Percentiles rank a stretch among this genome's conserved stretches.
These are phyloP conservation scores for Verticillium klebahnii DNA, from an alignment of 2,329 filamentous ascomycete genomes.

Conservation along the genomic window DNA sequence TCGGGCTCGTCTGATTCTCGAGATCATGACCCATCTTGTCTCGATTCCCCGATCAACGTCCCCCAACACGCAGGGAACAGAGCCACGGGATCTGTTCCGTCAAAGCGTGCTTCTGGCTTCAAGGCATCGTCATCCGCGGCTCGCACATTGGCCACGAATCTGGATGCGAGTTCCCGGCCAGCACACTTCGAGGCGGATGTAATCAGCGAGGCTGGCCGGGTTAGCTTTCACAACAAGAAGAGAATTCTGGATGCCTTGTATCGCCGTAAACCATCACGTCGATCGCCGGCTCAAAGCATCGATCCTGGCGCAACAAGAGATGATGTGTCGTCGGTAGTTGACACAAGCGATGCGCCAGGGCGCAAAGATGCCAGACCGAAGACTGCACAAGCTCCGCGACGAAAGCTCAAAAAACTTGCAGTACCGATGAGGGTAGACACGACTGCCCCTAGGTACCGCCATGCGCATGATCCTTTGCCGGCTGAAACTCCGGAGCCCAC, in stretches of 20 bases:
- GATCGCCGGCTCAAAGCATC: conserved; percentile 5
- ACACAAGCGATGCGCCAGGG: not conserved
- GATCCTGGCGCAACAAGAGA: not conserved
- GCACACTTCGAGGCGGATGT: conserved; percentile 53
- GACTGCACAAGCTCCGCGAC: not conserved
- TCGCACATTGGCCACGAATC: not conserved
- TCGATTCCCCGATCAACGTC: not conserved
- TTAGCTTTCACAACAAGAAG: conserved; percentile 47
- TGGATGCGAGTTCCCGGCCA: conserved; percentile 20
- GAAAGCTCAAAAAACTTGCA: conserved; percentile 37
- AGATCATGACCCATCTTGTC: not conserved
- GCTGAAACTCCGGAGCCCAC: conserved; percentile 10
- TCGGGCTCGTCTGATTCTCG: not conserved
- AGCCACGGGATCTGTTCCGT: not conserved
- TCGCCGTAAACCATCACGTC: conserved; percentile 19
- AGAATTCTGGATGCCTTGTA: conserved; percentile 51
- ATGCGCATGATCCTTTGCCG: conserved; percentile 48
- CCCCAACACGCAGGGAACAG: not conserved
- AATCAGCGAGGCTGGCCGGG: conserved; percentile 23
- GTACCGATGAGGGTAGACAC: conserved; percentile 42
- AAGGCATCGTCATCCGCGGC: not conserved
- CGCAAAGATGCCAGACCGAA: not conserved
- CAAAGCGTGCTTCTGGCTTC: not conserved
- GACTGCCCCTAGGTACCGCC: conserved; percentile 46
- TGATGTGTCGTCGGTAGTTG: not conserved